Evolutionary conservation across 345 rosid species (phyloP).

Genomic region (Corchorus olitorius): DNA sequence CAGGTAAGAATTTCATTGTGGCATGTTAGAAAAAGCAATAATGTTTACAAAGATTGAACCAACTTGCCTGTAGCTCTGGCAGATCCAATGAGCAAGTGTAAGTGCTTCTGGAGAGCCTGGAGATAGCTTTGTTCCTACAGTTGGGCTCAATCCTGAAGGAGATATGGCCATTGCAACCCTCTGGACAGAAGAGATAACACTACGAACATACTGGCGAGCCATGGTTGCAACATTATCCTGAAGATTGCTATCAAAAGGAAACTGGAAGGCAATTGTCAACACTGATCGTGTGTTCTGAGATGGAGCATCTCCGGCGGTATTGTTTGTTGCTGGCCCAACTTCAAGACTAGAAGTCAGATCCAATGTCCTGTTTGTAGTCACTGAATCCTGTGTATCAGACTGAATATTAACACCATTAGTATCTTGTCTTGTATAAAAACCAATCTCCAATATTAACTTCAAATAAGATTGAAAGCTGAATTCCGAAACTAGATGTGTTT

Average conservation of each 20-base stretch:
- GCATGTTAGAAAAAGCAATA: neutral
- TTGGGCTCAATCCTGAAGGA: conserved; percentile 74
- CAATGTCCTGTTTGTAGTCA: conserved; percentile 64
- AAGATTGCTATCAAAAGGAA: conserved; percentile 83
- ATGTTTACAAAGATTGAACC: neutral
- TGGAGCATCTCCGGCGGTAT: conserved; percentile 52
- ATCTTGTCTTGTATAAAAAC: neutral
- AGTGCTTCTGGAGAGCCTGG: conserved; percentile 96
- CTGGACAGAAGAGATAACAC: conserved; percentile 93
- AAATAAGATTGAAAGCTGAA: conserved; percentile 2
- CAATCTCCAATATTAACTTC: neutral
- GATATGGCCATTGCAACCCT: conserved; percentile 96
- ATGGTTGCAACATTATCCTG: conserved; percentile 93
- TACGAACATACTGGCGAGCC: conserved; percentile 93
- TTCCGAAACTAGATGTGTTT: neutral
- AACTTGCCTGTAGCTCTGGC: conserved; percentile 77
- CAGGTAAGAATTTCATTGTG: no score
- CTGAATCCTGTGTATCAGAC: conserved; percentile 63
- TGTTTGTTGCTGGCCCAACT: conserved; percentile 67
- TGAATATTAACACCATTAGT: conserved; percentile 33
- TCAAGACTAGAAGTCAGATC: conserved; percentile 96
- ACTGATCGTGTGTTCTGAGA: conserved; percentile 68
- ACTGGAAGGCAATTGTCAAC: conserved; percentile 96
- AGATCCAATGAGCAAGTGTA: conserved; percentile 89
- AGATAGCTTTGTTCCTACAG: conserved; percentile 65